Base-by-base conservation (phyloP, 2,329 filamentous ascomycete species). In the Cladosporium colombiae region DNA sequence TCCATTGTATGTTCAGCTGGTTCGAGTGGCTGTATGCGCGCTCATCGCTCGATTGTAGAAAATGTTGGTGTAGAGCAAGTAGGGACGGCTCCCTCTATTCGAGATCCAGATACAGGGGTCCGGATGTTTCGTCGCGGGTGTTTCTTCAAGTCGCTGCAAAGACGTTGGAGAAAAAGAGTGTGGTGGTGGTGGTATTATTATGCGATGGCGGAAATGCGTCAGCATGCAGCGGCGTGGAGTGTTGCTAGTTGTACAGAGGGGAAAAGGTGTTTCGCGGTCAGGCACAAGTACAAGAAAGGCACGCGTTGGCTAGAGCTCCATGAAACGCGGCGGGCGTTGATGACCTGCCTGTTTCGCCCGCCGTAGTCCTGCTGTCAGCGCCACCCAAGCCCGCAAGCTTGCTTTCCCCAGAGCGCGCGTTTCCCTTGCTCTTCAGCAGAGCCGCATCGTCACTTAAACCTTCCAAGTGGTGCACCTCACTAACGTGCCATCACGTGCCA, bases 1-100 rank as follows among this genome's bases (percentile, higher is more conserved):
- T 78, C 77, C 77, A 78, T 78, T 25, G 49, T 71, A 57, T 29
- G 40, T 61, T 33, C 53, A 63, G 14, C 49, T 44, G 50, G 21
- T n/a, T 21, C 33, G 60, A 8, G 31, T 44, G 13, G 23, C 29
- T 56, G 16, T 23, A 14, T 18, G 37, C 21, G 35, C 49, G 33
- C 29, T 40, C 60, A 63, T 63, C 50, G 60, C 60, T 63, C 25
- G 50, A 13, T 40, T 27, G 60, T 55, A 11, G 23, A 21, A 10
- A 10, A 27, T 18, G 35, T 29, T 5, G 49, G 21, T 21, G 16
- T 25, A 21, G 16, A 40, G 35, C 40, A 27, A 37, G 50, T 63
- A 29, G 50, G 46, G 60, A 33, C 49, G 50, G 55, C 18, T 29
- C 25, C 60, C 46, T 63, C 21, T 40, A 40, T 40, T 46, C 21